Conservation (phyloP, 768 basidiomycete genomes). For the Leccinum olivaceopallidum region DNA sequence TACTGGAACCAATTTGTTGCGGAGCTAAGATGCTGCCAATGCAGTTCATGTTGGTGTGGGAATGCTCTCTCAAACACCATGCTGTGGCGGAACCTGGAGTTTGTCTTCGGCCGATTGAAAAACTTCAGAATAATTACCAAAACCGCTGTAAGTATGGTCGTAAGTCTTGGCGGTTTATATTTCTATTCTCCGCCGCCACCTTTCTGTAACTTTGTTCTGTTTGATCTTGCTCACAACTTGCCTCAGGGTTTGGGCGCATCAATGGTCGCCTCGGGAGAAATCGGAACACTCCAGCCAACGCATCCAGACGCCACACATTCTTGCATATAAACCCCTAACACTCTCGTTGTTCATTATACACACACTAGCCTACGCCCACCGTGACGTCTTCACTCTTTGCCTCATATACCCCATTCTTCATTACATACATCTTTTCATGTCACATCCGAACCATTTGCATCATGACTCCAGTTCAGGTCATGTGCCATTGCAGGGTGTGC, state of each 20-base stretch:
- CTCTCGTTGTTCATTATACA: background rate
- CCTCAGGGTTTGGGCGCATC: background rate
- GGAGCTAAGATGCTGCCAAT: background rate
- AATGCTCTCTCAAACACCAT: background rate
- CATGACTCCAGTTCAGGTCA: background rate
- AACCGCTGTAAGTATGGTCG: too few relatives aligned
- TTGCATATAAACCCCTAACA: background rate
- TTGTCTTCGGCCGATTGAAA: background rate
- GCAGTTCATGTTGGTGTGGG: background rate
- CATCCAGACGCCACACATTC: background rate
- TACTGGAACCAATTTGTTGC: background rate
- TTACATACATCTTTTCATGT: conserved; percentile 8
- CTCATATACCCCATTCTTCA: background rate
- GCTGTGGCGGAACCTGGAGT: background rate
- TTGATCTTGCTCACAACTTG: background rate
- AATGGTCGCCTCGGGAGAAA: background rate
- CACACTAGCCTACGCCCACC: background rate
- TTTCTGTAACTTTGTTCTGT: background rate
- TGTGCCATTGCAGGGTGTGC: conserved; percentile 7
- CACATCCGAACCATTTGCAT: background rate
- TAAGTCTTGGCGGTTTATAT: background rate
- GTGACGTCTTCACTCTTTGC: background rate
- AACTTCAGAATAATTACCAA: too few relatives aligned
- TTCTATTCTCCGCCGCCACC: too few relatives aligned
- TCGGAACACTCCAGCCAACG: background rate